Evolutionary conservation across 768 basidiomycete species (phyloP), one percentile per base, ranked within the genome.

Genomic region (Boletus tylopilopsis): DNA sequence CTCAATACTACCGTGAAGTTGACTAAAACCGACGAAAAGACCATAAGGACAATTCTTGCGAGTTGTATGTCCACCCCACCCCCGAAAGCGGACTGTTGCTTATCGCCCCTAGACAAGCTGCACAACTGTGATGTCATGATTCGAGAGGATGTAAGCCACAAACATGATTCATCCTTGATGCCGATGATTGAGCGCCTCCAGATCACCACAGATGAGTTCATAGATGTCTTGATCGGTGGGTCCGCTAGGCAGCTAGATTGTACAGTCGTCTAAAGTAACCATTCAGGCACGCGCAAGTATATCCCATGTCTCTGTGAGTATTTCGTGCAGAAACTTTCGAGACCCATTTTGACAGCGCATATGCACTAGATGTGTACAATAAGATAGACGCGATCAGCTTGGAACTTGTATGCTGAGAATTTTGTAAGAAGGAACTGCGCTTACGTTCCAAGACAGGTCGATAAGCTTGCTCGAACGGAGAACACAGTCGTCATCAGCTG

Each of bases 91-190:
- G 22, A 35, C 18, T 21, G 21, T 51, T 15, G 9, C 60, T 60
- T 36, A 64, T 40, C 10, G 1, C 18, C 8, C 37, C 5, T 54
- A 91, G 89, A 92, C 66, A 94, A 91, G 68, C 69, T 93, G 24
- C 91, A 92, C 63, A 90, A 95, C 61, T 95, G 93, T 63, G 95
- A 99, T 69, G 87, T 98, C 9, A 95, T 98, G 93, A 92, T 99
- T 59, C 79, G 96, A 63, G 94, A 99, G 76, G 95, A 99, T 70
- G 94, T 96, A 59, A 58, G 68, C 32, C 25, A 34, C 21, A 29
- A 30, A 36, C 29, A 45, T 30, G 44, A 45, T 25, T 39, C 16
- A 37, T 47, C 53, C 42, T 35, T 49, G 18, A 52, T 32, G 33
- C 38, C 49, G 1, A 51, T 45, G 2, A n/a, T 25, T 42, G 44